Conservation (phyloP, 352 stramenopile species). For the Phytophthora fragariae region DNA sequence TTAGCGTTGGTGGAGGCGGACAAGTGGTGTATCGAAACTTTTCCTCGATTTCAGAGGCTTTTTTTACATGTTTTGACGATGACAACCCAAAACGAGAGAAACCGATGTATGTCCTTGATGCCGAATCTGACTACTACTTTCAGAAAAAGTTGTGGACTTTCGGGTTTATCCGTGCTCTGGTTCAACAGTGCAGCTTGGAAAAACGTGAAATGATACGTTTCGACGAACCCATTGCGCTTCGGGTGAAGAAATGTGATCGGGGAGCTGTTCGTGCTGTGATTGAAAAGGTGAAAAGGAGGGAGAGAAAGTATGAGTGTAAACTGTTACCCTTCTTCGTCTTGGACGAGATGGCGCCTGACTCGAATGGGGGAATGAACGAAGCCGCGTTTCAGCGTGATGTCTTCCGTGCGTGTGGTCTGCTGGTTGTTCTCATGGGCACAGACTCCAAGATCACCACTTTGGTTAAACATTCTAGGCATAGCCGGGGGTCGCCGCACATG, state of each 20-base stretch:
- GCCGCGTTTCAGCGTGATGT: background rate
- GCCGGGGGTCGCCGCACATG: background rate
- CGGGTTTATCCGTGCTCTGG: background rate
- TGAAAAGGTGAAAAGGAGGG: background rate
- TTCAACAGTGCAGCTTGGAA: background rate
- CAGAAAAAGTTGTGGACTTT: background rate
- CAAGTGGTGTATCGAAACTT: background rate
- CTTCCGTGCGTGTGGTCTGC: background rate
- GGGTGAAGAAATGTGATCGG: background rate
- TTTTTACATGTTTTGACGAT: too few species aligned
- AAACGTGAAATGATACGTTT: background rate
- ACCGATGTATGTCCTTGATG: background rate
- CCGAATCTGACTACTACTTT: background rate
- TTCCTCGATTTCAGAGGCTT: background rate
- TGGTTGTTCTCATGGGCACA: background rate
- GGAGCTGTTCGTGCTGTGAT: background rate
- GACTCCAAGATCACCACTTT: background rate
- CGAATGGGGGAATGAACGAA: background rate
- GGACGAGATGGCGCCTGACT: background rate
- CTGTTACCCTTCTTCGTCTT: background rate
- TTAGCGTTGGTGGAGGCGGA: background rate
- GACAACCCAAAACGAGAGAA: background rate
- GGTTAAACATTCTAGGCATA: background rate
- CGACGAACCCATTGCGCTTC: background rate
- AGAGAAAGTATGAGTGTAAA: background rate